Percentiles rank a stretch among this genome's conserved stretches.
These are phyloP conservation scores for Aspergillus texensis DNA, from an alignment of 2,329 filamentous ascomycete genomes.

Conservation along the genomic window DNA sequence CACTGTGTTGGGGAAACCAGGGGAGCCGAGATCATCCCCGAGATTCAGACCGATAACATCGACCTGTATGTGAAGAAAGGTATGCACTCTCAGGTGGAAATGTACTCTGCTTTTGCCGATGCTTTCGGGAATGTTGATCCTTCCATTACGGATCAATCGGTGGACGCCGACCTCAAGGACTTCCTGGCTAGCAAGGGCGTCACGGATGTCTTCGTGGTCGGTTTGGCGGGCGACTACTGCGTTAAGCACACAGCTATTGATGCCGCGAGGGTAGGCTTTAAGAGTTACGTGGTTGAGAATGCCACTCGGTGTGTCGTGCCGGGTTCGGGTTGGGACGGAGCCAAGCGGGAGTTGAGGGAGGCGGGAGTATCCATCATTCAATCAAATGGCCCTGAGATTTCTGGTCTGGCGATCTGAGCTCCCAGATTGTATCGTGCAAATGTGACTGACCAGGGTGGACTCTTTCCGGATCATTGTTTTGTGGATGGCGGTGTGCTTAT, in stretches of 20 bases:
- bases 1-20: conserved; percentile 80
- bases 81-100: conserved; percentile 72
- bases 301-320: conserved; percentile 73
- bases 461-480: background rate
- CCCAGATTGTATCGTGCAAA: background rate
- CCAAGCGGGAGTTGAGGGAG: conserved; percentile 56
- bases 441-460: background rate
- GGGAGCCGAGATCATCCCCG: conserved; percentile 73
- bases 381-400: conserved; percentile 59
- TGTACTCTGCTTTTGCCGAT: conserved; percentile 91
- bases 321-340: conserved; percentile 57
- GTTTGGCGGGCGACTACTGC: conserved; percentile 87
- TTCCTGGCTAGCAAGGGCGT: conserved; percentile 61
- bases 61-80: conserved; percentile 78
- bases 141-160: conserved; percentile 34
- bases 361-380: conserved; percentile 66
- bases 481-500: background rate
- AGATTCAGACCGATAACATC: conserved; percentile 64
- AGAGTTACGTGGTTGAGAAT: conserved; percentile 75
- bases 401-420: conserved; percentile 43
- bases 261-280: conserved; percentile 74
- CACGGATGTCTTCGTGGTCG: conserved; percentile 82
- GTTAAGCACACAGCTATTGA: conserved; percentile 81
- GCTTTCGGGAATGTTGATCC: conserved; percentile 62
- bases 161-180: conserved; percentile 62